Base-by-base conservation (phyloP, 768 basidiomycete genomes). In the Agaricus sinodeliciosus region DNA sequence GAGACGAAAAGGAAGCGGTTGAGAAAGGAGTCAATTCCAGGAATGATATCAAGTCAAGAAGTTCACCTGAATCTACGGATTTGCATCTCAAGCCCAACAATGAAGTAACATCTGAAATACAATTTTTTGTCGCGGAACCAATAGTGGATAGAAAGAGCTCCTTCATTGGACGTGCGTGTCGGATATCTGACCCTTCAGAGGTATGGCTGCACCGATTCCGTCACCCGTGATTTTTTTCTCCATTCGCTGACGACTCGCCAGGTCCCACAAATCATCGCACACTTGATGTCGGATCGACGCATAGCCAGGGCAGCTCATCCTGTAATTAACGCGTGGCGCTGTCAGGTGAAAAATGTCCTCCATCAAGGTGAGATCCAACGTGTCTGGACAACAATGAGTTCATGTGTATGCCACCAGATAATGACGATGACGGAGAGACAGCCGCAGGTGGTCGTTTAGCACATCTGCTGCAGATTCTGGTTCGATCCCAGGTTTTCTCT, bases 391-490 rank as follows among this genome's bases (percentile, higher is more conserved):
- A 27, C 18, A 13, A 18, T 19, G 22, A 8, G 37, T 41, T 41
- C 25, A 49, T 37, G 48, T 18, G 55, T 18, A 15, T 37, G 3
- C 12, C 35, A 18, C 12, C 19, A 92, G 94, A 97, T 62, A 94
- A 96, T 54, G 91, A 94, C 52, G 94, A 98, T 55, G 90, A 97
- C 54, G 91, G 94, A 1, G 95, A 99, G 70, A 84, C 87, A 0
- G 93, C 91, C 1, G 95, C 95, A 16, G 95, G 95, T 4, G 84
- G 87, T 40, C 79, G 95, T 15, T 69, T 98, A 18, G 91, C 91
- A 0, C 94, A 97, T 66, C 76, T 99, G 1, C 69, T 99, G 4
- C 91, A 94, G 57, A 92, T 95, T 43, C 65, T 96, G 43, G 90
- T 90, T 55, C 46, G 81, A 62, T 36, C 31, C 9, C 12, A 44